phyloP scores from a whole-genome alignment of 768 basidiomycete species.

The Lentinula lateritia region DNA sequence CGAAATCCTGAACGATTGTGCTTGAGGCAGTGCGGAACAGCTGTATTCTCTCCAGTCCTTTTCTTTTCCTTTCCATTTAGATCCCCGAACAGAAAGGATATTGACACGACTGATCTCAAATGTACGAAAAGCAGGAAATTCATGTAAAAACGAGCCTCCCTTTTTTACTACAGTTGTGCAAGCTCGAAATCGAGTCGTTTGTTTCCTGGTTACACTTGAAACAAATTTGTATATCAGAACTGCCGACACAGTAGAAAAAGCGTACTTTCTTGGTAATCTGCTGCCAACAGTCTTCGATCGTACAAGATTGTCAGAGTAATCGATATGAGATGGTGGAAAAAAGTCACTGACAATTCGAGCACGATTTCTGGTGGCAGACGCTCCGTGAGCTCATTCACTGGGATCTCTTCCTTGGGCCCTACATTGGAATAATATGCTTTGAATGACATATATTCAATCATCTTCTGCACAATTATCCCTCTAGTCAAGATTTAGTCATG shows the following conservation, averaged over 20 bases:
- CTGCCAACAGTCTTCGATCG: conserved; percentile 44
- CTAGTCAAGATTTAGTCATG: conserved; percentile 21
- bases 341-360: conserved; percentile 70
- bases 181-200: too few relatives aligned
- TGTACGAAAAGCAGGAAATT: too few relatives aligned
- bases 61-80: not conserved
- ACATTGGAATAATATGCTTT: conserved; percentile 73
- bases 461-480: conserved; percentile 75
- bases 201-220: not conserved
- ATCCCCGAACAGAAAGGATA: too few relatives aligned
- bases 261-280: conserved; percentile 63
- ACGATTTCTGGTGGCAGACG: conserved; percentile 84
- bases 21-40: not conserved
- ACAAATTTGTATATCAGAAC: too few relatives aligned
- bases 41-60: not conserved
- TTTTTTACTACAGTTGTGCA: too few relatives aligned
- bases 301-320: not conserved
- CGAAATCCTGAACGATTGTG: not conserved
- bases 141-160: too few relatives aligned
- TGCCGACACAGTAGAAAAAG: not conserved
- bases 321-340: not conserved
- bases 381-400: conserved; percentile 71
- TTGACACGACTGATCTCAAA: too few relatives aligned
- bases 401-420: conserved; percentile 71
- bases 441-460: conserved; percentile 87